These are phyloP conservation scores for Pseudodiploospora longispora DNA, from an alignment of 2,329 filamentous ascomycete genomes.

Conservation along the genomic window DNA sequence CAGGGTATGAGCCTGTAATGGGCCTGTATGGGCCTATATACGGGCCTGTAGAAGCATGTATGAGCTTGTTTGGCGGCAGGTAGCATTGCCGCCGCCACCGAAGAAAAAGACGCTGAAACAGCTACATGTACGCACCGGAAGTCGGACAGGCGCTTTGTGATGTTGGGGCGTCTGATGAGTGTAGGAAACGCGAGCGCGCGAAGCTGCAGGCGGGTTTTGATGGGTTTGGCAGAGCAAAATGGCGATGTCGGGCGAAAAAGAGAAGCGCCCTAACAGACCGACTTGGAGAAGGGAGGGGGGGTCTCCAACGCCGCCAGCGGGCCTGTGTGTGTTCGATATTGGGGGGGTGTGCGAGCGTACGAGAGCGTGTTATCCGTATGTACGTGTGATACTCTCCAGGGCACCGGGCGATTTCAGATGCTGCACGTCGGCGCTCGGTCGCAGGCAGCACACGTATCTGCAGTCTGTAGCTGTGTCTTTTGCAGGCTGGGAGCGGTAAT, in stretches of 20 bases:
- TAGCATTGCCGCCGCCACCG: constrained; percentile 7
- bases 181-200: not conserved
- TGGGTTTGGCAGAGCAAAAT: constrained; percentile 2
- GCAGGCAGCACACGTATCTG: no score
- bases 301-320: not conserved
- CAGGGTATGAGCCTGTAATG: constrained; percentile 1
- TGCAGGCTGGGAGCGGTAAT: no score
- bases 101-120: constrained; percentile 7
- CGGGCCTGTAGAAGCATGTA: no score
- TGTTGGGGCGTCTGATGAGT: not conserved
- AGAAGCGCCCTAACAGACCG: no score
- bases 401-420: no score
- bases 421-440: no score
- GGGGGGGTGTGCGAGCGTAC: no score
- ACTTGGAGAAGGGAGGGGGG: not conserved
- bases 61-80: constrained; percentile 7
- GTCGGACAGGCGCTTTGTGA: not conserved
- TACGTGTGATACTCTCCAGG: no score
- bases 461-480: no score
- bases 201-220: not conserved
- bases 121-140: constrained; percentile 2
- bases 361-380: no score
- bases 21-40: no score
- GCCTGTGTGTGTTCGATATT: no score
- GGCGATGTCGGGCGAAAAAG: not conserved